Percentiles rank a stretch among this genome's conserved stretches.
Conservation (phyloP, 129 eudicot species). For the Escallonia rubra region DNA sequence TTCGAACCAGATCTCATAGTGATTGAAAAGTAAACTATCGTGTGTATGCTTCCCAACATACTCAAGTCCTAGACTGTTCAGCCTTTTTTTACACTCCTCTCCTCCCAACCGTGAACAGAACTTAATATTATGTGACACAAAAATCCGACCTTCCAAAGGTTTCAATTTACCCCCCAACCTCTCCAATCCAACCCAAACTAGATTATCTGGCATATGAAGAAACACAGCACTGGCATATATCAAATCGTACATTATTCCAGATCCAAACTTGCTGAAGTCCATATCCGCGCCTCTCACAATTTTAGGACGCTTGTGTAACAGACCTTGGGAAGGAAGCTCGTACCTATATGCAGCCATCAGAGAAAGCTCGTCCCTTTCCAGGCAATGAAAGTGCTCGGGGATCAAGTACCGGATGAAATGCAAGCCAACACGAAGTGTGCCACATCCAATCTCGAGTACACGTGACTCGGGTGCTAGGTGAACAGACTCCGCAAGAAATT, state of each 20-base stretch:
- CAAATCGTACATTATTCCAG: constrained; percentile 56
- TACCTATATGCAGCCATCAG: constrained; percentile 88
- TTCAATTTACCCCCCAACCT: constrained; percentile 55
- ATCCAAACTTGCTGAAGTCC: constrained; percentile 77
- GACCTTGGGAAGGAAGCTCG: constrained; percentile 92
- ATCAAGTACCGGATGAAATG: constrained; percentile 71
- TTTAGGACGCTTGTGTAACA: constrained; percentile 70
- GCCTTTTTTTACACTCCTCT: constrained; percentile 79
- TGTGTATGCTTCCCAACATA: constrained; percentile 80
- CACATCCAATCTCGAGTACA: constrained; percentile 97
- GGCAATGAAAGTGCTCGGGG: constrained; percentile 68
- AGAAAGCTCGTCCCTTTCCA: constrained; percentile 91
- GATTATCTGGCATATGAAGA: constrained; percentile 92
- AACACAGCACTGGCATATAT: constrained; percentile 97
- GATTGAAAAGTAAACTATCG: constrained; percentile 91
- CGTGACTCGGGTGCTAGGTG: constrained; percentile 55
- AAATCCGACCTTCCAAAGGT: constrained; percentile 75
- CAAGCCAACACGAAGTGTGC: constrained; percentile 90
- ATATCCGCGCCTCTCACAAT: constrained; percentile 86
- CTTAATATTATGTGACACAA: constrained; percentile 87
- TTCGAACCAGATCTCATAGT: constrained; percentile 94
- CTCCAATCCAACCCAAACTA: constrained; percentile 91
- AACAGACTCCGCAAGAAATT: constrained; percentile 75
- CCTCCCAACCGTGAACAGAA: constrained; percentile 92
- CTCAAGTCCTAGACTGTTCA: constrained; percentile 66